phyloP scores from a whole-genome alignment of 345 rosid species.

The Salix purpurea region DNA sequence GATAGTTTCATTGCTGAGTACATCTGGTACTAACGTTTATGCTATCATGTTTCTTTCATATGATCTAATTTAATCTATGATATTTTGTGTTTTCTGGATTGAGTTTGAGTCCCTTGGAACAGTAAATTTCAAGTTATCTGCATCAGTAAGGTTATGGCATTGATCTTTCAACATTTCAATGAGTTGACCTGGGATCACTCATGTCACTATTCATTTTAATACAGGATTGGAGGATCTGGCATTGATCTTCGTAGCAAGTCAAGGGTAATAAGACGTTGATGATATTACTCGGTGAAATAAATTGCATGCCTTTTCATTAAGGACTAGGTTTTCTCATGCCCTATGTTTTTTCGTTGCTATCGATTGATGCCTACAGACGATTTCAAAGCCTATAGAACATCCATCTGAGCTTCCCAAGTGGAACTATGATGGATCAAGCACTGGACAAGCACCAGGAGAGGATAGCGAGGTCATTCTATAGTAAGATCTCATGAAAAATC shows the following conservation, averaged over 20 bases:
- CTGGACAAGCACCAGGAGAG: slow-evolving; percentile 96
- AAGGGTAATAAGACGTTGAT: slow-evolving; percentile 46
- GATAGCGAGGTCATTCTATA: slow-evolving; percentile 97
- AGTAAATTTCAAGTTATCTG: not conserved
- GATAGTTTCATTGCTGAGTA: slow-evolving; percentile 90
- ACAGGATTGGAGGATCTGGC: slow-evolving; percentile 94
- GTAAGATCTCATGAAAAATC: slow-evolving; percentile 44
- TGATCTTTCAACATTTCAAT: not conserved
- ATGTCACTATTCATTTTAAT: slow-evolving; percentile 5
- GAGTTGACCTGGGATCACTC: not conserved
- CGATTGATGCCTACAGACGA: slow-evolving; percentile 43
- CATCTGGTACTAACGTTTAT: slow-evolving; percentile 59
- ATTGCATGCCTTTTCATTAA: slow-evolving; percentile 1
- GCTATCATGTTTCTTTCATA: not conserved
- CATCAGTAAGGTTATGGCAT: not conserved
- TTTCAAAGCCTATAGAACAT: slow-evolving; percentile 75
- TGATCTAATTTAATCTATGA: not conserved
- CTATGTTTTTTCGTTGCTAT: not conserved
- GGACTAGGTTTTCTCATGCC: slow-evolving; percentile 4
- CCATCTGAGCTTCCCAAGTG: slow-evolving; percentile 98
- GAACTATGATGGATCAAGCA: slow-evolving; percentile 99
- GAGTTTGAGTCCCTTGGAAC: not conserved
- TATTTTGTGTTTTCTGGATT: not conserved
- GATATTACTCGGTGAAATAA: slow-evolving; percentile 4
- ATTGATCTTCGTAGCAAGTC: slow-evolving; percentile 92